Conservation (phyloP, 2,329 filamentous ascomycete genomes). For the Ophiostoma fasciatum region DNA sequence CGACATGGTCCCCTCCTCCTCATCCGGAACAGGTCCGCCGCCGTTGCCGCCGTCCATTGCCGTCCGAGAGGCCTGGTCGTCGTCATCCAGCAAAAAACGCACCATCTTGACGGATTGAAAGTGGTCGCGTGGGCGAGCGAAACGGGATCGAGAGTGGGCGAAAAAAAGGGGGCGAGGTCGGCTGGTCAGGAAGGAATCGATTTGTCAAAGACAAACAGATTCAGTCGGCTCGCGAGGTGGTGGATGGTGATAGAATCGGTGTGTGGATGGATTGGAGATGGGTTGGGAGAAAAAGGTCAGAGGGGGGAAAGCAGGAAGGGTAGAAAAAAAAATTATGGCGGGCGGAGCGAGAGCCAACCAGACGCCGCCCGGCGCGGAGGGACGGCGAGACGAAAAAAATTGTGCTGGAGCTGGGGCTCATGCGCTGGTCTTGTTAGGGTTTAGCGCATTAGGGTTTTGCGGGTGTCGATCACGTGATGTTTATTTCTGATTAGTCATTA, state of each 20-base stretch:
- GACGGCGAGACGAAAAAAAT: too few relatives aligned
- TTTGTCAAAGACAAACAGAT: slow-evolving; percentile 26
- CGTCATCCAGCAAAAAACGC: too few relatives aligned
- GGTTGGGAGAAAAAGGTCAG: background rate
- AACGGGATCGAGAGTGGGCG: slow-evolving; percentile 27
- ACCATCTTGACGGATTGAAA: slow-evolving; percentile 53
- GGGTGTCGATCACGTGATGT: too few relatives aligned
- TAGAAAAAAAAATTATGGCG: slow-evolving; percentile 14
- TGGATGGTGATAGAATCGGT: slow-evolving; percentile 20
- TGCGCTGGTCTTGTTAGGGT: too few relatives aligned
- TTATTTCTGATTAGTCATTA: slow-evolving; percentile 4
- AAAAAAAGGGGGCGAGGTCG: slow-evolving; percentile 2
- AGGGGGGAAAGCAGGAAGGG: slow-evolving; percentile 17
- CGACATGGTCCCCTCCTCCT: too few relatives aligned
- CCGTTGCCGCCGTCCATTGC: too few relatives aligned
- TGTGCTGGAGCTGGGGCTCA: too few relatives aligned
- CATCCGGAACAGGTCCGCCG: too few relatives aligned
- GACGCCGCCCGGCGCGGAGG: too few relatives aligned
- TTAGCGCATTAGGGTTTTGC: slow-evolving; percentile 13
- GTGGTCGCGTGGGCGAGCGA: slow-evolving; percentile 20
- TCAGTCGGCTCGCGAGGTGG: slow-evolving; percentile 19
- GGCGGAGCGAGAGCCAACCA: slow-evolving; percentile 2
- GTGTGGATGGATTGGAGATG: slow-evolving; percentile 2
- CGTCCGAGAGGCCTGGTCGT: too few relatives aligned
- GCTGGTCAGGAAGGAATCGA: slow-evolving; percentile 36